These are phyloP conservation scores for Penicillium hordei DNA, from an alignment of 2,329 filamentous ascomycete genomes.

Conservation along the genomic window DNA sequence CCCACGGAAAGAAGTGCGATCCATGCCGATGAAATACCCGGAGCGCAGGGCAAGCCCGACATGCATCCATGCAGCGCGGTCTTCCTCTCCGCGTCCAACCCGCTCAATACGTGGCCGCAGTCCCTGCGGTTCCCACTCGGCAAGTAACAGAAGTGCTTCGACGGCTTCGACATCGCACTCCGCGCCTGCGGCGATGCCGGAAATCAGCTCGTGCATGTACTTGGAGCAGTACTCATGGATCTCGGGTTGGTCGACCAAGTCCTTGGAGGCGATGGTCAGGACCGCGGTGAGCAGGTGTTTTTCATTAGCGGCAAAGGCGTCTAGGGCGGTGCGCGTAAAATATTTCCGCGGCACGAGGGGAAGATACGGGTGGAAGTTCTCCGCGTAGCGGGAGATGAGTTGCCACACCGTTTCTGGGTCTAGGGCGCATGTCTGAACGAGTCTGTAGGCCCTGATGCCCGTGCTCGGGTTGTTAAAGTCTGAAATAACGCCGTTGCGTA, in stretches of 20 bases:
- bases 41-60: constrained; percentile 68
- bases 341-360: constrained; percentile 64
- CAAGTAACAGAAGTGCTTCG: constrained; percentile 67
- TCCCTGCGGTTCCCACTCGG: constrained; percentile 71
- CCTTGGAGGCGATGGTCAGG: constrained; percentile 69
- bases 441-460: constrained; percentile 44
- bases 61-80: constrained; percentile 75
- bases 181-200: constrained; percentile 64
- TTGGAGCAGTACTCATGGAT: constrained; percentile 66
- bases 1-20: constrained; percentile 65
- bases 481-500: constrained; percentile 29
- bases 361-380: constrained; percentile 69
- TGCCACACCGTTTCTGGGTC: constrained; percentile 53
- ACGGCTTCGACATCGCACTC: constrained; percentile 69
- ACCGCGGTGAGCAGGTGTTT: constrained; percentile 69
- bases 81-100: constrained; percentile 70
- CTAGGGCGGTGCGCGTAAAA: constrained; percentile 55
- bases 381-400: constrained; percentile 59
- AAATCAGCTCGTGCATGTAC: constrained; percentile 69
- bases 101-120: constrained; percentile 59
- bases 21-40: constrained; percentile 68
- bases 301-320: constrained; percentile 60
- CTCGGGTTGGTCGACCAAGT: constrained; percentile 62
- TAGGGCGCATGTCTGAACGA: constrained; percentile 47
- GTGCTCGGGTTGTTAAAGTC: constrained; percentile 28